A percentile compares a stretch with the other conserved stretches of the same genome.
Evolutionary conservation across 345 rosid genomes (phyloP).

Genomic region (Euclidium syriacum): DNA sequence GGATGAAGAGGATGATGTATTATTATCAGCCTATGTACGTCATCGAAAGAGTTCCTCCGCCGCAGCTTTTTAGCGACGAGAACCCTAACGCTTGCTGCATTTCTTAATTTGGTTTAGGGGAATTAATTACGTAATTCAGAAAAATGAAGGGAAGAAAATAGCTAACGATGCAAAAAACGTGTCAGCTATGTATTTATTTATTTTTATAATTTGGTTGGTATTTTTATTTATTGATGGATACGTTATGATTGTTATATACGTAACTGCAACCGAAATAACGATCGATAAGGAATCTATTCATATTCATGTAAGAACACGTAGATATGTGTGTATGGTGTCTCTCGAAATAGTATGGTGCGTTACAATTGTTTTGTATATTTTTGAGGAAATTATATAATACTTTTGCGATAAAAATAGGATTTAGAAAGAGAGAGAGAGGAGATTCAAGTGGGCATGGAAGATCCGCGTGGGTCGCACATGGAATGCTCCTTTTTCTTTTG

Average conservation of each 20-base stretch:
- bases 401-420: neutral
- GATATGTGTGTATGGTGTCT: neutral
- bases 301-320: neutral
- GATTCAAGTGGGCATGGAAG: constrained; percentile 2
- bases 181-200: neutral
- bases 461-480: constrained; percentile 26
- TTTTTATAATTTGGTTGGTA: neutral
- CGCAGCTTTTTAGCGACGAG: constrained; percentile 95
- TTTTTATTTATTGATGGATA: constrained; percentile 12
- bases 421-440: constrained; percentile 15
- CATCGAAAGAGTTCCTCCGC: constrained; percentile 71
- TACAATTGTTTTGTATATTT: constrained; percentile 3
- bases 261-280: neutral
- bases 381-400: neutral
- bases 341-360: neutral
- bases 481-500: constrained; percentile 13
- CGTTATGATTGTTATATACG: constrained; percentile 14
- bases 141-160: neutral
- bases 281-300: constrained; percentile 11
- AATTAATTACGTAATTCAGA: constrained; percentile 7
- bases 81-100: constrained; percentile 94
- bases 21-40: constrained; percentile 60
- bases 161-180: neutral
- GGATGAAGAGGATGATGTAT: constrained; percentile 56
- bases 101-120: constrained; percentile 35